Base-by-base conservation (phyloP, 129 eudicot species). In the Pulicaria dysenterica region DNA sequence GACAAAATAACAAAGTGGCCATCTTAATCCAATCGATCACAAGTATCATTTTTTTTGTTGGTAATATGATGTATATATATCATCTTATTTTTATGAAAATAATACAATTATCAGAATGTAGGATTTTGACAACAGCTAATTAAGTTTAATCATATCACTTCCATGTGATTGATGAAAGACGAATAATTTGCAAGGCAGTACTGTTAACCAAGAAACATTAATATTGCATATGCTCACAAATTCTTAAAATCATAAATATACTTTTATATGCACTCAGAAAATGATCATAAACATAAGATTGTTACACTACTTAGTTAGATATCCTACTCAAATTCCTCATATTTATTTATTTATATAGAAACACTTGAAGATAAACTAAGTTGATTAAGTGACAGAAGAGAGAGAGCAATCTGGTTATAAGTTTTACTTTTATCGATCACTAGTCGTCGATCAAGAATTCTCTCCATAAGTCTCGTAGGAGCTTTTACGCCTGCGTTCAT, bases 401-500 rank as follows among this genome's bases (percentile, higher is more conserved):
- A 89, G 96, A 82, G 96, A 89, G 92, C 91, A 79, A 54, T 53
- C 72, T 73, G 60, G 72, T 42, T 42, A 17, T 58, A 50, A 0
- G 55, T 79, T 72, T 63, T 71, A 76, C 43, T 70, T 55, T 73
- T 24, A 24, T 24, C 31, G 31, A 41, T 78, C 54, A 40, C 15
- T 59, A 68, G 16, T 40, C 24, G 80, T 40, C 61, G 74, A 44
- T 41, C 73, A 73, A 10, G 89, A 77, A 73, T 74, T 80, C 43
- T 77, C 87, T 73, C 81, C 91, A 34, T 69, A 82, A 50, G 85
- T 70, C 50, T 88, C 97, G 45, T 54, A 80, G 31, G 88, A 72
- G 83, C 80, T 86, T 81, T 85, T 89, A 78, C 98, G 96, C 41
- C 98, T 87, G 34, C 98, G 87, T 69, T 89, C 96, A 24, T 92